A percentile compares a stretch with the other conserved stretches of the same genome.
Evolutionary conservation across 2,329 filamentous ascomycete genomes (phyloP).

Genomic region (Aspergillus sp.): DNA sequence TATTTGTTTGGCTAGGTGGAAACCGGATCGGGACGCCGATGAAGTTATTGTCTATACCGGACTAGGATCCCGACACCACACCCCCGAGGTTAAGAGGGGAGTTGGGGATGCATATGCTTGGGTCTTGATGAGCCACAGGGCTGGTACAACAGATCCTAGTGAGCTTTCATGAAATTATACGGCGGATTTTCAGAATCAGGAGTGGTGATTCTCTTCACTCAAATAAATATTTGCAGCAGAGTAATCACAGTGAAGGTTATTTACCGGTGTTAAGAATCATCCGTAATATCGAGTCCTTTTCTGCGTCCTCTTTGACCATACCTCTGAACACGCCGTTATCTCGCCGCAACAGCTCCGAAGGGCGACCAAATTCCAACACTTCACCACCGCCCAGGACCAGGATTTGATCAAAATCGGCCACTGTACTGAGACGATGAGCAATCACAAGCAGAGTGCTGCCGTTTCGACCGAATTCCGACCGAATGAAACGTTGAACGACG

Average conservation of each 20-base stretch:
- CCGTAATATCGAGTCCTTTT: too few relatives aligned
- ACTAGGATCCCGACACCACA: background rate
- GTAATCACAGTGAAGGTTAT: too few relatives aligned
- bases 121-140: too few relatives aligned
- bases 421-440: conserved; percentile 72
- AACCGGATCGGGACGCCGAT: background rate
- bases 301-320: background rate
- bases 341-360: conserved; percentile 57
- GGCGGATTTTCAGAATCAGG: too few relatives aligned
- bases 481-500: conserved; percentile 71
- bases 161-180: too few relatives aligned
- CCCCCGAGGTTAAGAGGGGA: too few relatives aligned
- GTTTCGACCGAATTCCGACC: conserved; percentile 63
- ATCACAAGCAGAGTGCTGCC: conserved; percentile 71
- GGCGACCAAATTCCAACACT: conserved; percentile 67
- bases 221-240: too few relatives aligned
- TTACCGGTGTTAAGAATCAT: too few relatives aligned
- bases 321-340: background rate
- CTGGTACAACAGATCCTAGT: too few relatives aligned
- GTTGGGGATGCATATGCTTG: too few relatives aligned
- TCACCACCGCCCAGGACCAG: conserved; percentile 68
- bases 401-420: conserved; percentile 74
- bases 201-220: too few relatives aligned
- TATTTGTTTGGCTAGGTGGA: too few relatives aligned
- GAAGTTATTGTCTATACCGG: background rate